These are phyloP conservation scores for Ephemerocybe angulata DNA, from an alignment of 768 basidiomycete species.

Conservation along the genomic window DNA sequence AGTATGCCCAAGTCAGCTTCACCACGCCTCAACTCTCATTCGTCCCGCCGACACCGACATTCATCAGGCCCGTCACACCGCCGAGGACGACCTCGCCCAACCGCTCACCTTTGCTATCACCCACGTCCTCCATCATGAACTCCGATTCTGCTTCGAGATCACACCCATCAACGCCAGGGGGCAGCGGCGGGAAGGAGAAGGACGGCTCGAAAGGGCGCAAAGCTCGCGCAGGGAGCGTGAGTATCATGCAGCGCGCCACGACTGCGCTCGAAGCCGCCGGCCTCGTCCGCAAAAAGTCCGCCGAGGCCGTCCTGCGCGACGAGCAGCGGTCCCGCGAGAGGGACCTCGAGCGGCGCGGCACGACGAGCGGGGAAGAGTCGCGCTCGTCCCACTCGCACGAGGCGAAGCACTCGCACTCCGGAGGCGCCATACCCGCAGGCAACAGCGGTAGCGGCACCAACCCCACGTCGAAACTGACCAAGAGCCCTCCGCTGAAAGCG, in stretches of 20 bases:
- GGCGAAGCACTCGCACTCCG: slow-evolving; percentile 38
- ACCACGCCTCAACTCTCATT: slow-evolving; percentile 61
- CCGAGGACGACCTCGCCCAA: slow-evolving; percentile 46
- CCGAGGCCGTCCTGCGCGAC: slow-evolving; percentile 67
- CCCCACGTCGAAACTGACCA: slow-evolving; percentile 57
- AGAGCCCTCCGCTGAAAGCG: slow-evolving; percentile 62
- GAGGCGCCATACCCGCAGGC: too few relatives aligned
- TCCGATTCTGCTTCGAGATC: slow-evolving; percentile 54
- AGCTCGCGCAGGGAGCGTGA: slow-evolving; percentile 81
- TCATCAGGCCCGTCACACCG: slow-evolving; percentile 46
- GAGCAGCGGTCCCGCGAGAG: slow-evolving; percentile 33
- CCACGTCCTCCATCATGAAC: slow-evolving; percentile 46
- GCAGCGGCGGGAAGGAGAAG: slow-evolving; percentile 53
- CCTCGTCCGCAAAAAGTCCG: slow-evolving; percentile 77
- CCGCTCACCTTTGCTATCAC: slow-evolving; percentile 53
- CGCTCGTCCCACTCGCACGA: slow-evolving; percentile 48
- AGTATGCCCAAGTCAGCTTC: slow-evolving; percentile 9
- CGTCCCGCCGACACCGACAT: slow-evolving; percentile 75
- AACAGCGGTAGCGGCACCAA: neutral
- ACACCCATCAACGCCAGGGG: slow-evolving; percentile 66
- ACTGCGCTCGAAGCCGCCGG: slow-evolving; percentile 86
- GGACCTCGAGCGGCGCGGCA: slow-evolving; percentile 39
- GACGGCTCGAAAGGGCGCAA: slow-evolving; percentile 56
- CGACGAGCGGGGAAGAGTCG: slow-evolving; percentile 50
- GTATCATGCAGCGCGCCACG: slow-evolving; percentile 93